Conservation (phyloP, 331 rosid genomes). For the Malus hybrid region DNA sequence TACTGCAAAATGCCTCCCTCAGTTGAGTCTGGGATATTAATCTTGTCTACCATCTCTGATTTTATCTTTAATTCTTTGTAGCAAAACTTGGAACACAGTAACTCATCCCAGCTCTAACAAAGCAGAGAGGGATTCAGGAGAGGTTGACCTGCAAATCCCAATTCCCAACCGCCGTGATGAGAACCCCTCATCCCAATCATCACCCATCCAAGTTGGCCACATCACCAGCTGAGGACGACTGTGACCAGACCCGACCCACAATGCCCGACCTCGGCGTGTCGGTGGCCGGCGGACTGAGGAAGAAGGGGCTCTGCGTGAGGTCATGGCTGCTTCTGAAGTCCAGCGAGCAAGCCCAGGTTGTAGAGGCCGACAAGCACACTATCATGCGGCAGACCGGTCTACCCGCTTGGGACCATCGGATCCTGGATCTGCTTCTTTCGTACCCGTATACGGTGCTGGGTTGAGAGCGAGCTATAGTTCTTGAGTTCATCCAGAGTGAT, state of each 20-base stretch:
- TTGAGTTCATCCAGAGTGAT: no score
- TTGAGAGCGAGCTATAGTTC: constrained; percentile 69
- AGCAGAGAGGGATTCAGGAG: no score
- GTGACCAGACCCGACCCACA: constrained; percentile 19
- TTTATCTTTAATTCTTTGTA: no score
- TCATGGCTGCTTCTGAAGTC: constrained; percentile 67
- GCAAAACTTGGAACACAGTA: neutral
- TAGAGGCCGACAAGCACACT: constrained; percentile 80
- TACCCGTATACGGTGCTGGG: constrained; percentile 86
- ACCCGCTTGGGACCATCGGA: constrained; percentile 87
- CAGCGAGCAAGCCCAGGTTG: constrained; percentile 47
- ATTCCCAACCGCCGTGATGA: constrained; percentile 6
- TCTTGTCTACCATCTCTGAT: no score
- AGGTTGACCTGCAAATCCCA: neutral
- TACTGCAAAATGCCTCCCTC: no score
- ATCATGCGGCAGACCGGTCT: constrained; percentile 87
- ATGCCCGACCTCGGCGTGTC: constrained; percentile 3
- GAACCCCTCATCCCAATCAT: constrained; percentile 13
- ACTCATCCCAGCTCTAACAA: no score
- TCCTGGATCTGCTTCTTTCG: constrained; percentile 72
- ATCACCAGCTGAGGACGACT: constrained; percentile 22
- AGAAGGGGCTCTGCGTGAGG: constrained; percentile 65
- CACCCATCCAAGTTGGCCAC: constrained; percentile 17
- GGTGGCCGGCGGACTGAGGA: constrained; percentile 31
- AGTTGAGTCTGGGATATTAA: no score